Percentiles rank a stretch among this genome's conserved stretches.
These are phyloP conservation scores for Crocinoboletus sp. DNA, from an alignment of 1,284 basidiomycete species.

Conservation along the genomic window DNA sequence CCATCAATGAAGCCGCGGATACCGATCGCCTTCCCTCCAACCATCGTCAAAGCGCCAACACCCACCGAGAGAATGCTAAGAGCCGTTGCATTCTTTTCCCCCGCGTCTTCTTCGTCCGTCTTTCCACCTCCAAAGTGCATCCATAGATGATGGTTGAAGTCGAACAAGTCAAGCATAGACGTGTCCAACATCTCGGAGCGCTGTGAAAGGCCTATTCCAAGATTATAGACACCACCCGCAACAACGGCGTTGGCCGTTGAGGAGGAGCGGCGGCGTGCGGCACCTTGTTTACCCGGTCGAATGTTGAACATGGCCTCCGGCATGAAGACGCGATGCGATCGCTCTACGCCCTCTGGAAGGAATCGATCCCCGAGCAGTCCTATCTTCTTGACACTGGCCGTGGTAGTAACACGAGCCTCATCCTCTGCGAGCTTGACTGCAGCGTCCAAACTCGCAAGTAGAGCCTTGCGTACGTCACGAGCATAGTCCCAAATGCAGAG, in stretches of 20 bases:
- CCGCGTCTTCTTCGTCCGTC: constrained; percentile 37
- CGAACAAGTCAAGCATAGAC: constrained; percentile 82
- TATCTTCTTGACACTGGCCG: constrained; percentile 67
- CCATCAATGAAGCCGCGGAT: constrained; percentile 76
- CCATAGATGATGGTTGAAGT: constrained; percentile 77
- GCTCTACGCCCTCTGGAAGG: constrained; percentile 80
- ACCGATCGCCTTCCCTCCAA: constrained; percentile 78
- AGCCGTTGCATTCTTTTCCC: constrained; percentile 57
- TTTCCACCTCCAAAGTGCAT: constrained; percentile 55
- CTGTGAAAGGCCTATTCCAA: constrained; percentile 72
- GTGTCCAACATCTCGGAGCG: constrained; percentile 69
- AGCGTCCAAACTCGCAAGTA: constrained; percentile 81
- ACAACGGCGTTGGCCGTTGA: constrained; percentile 51
- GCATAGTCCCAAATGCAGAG: constrained; percentile 89
- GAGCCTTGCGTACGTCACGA: constrained; percentile 71
- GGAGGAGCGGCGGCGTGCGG: constrained; percentile 42
- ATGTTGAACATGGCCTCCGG: constrained; percentile 94
- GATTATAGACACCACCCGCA: constrained; percentile 66
- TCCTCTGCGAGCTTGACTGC: constrained; percentile 83
- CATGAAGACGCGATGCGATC: constrained; percentile 82
- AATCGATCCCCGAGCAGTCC: constrained; percentile 71
- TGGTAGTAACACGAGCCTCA: constrained; percentile 73
- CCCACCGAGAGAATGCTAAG: constrained; percentile 75
- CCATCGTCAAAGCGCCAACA: constrained; percentile 85
- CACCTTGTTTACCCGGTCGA: constrained; percentile 44